Evolutionary conservation across 1,139 yeast genomes (phyloP).

Genomic region (Tardiomyces digboiensis): DNA sequence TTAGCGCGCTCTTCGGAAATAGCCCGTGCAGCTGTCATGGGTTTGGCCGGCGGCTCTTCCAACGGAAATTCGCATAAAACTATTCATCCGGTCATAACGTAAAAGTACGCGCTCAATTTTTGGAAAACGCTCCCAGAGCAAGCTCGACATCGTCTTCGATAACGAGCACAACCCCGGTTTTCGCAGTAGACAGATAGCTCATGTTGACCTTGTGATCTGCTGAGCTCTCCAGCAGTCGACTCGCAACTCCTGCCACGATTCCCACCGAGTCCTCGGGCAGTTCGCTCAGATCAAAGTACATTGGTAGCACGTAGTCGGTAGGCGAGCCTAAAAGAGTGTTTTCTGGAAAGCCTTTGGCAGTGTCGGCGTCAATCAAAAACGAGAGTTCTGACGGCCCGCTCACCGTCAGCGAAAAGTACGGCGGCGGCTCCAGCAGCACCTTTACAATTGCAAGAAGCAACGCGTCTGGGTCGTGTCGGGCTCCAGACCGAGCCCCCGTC

Average conservation of each 20-base stretch:
- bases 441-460: constrained; percentile 17
- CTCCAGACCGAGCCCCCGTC: constrained; percentile 46
- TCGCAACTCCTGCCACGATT: constrained; percentile 59
- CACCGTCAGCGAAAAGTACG: constrained; percentile 52
- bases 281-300: constrained; percentile 43
- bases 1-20: too few species aligned
- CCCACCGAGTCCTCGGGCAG: constrained; percentile 57
- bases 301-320: constrained; percentile 48
- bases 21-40: too few species aligned
- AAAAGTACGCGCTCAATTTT: not conserved
- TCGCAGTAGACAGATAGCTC: constrained; percentile 55
- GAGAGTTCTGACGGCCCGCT: constrained; percentile 42
- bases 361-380: constrained; percentile 36
- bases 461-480: constrained; percentile 12
- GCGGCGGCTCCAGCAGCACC: constrained; percentile 29
- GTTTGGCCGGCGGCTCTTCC: not conserved
- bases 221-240: constrained; percentile 32
- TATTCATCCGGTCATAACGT: not conserved
- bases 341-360: constrained; percentile 23
- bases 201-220: constrained; percentile 30
- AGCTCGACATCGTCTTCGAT: constrained; percentile 41
- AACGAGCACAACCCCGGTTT: constrained; percentile 50
- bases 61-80: not conserved
- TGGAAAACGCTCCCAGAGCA: constrained; percentile 1
- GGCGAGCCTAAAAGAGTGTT: constrained; percentile 45